Evolutionary conservation across 1,139 yeast genomes (phyloP).

Genomic region (Lodderomyces theae): DNA sequence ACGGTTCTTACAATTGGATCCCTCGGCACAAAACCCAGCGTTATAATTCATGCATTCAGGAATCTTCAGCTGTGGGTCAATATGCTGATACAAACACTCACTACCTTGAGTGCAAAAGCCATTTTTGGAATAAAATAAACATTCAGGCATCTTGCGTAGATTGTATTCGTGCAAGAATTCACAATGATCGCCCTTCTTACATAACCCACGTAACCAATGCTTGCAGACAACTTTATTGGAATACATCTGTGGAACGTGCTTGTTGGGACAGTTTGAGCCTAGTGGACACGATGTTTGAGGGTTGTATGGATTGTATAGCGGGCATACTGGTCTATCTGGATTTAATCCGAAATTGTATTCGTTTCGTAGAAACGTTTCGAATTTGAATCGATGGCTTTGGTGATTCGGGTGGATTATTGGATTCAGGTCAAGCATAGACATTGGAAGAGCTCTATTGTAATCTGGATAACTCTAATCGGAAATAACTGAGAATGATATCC

Average conservation of each 20-base stretch:
- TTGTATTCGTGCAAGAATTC: conserved; percentile 96
- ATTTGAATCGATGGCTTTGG: conserved; percentile 55
- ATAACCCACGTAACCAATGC: conserved; percentile 96
- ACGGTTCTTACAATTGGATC: conserved; percentile 80
- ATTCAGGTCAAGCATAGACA: conserved; percentile 21
- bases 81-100: conserved; percentile 89
- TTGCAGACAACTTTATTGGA: conserved; percentile 87
- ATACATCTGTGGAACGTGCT: conserved; percentile 81
- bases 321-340: conserved; percentile 89
- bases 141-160: conserved; percentile 94
- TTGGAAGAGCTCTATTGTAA: too few species aligned
- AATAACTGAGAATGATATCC: too few species aligned
- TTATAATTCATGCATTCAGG: conserved; percentile 86
- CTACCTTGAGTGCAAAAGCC: conserved; percentile 94
- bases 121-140: conserved; percentile 80
- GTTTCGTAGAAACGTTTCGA: conserved; percentile 76
- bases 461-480: too few species aligned
- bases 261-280: conserved; percentile 81
- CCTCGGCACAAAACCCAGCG: conserved; percentile 89
- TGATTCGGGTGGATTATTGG: conserved; percentile 46
- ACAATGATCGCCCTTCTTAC: conserved; percentile 95
- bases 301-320: conserved; percentile 57
- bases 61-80: conserved; percentile 83
- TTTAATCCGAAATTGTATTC: conserved; percentile 83
- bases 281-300: conserved; percentile 74